Percentiles rank a stretch among this genome's conserved stretches.
phyloP scores from a whole-genome alignment of 1,284 basidiomycete genomes.

The Pseudozyma tsukubaensis region DNA sequence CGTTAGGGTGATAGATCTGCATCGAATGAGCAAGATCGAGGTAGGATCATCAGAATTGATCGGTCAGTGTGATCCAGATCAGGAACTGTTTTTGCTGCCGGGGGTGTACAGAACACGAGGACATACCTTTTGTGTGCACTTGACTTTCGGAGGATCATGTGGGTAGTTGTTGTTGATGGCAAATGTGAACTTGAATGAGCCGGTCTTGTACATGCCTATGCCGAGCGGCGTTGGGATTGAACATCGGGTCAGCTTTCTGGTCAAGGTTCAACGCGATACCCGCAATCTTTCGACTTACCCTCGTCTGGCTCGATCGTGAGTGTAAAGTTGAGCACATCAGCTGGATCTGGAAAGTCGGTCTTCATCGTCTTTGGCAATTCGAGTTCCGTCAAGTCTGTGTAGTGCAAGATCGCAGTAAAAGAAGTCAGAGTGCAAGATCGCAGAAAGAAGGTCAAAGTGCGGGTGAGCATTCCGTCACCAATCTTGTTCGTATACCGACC shows the following conservation, averaged over 20 bases:
- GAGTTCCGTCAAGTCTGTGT: constrained; percentile 90
- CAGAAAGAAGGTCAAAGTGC: not conserved
- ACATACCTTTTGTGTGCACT: constrained; percentile 90
- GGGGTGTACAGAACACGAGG: constrained; percentile 50
- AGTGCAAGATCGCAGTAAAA: no score
- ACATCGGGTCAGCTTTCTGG: not conserved
- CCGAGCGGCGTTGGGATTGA: not conserved
- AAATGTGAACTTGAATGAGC: constrained; percentile 92
- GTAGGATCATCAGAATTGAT: no score
- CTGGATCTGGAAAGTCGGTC: constrained; percentile 89
- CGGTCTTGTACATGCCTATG: constrained; percentile 96
- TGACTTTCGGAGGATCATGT: constrained; percentile 98
- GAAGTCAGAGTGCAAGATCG: not conserved
- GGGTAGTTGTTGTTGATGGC: constrained; percentile 97
- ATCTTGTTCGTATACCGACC: no score
- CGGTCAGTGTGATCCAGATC: not conserved
- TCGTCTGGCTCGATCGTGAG: constrained; percentile 96
- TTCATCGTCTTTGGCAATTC: constrained; percentile 96
- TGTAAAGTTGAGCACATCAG: constrained; percentile 93
- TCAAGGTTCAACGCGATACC: not conserved
- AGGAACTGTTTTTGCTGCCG: not conserved
- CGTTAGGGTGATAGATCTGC: constrained; percentile 98
- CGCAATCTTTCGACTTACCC: constrained; percentile 72
- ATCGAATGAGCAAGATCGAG: not conserved
- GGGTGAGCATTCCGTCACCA: no score